Evolutionary conservation across 345 rosid genomes (phyloP).

Genomic region (Sapria himalayana): DNA sequence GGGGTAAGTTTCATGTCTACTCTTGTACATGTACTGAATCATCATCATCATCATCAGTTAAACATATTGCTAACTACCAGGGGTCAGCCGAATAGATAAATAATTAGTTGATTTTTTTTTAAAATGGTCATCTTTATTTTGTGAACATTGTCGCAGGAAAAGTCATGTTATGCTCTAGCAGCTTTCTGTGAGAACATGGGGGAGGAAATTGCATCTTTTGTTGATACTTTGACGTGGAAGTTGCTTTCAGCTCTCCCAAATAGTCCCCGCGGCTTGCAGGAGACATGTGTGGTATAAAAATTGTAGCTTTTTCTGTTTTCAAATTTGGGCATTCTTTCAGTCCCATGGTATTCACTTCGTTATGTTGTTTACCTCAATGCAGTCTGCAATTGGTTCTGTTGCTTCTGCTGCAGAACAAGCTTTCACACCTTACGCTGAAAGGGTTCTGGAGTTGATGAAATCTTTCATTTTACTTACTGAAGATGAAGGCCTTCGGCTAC

Average conservation of each 20-base stretch:
- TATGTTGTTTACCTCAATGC: conserved; percentile 13
- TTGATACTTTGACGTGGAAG: conserved; percentile 83
- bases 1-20: no score
- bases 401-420: conserved; percentile 98
- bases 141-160: conserved; percentile 79
- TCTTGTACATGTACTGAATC: no score
- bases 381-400: conserved; percentile 97
- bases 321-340: background rate
- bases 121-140: conserved; percentile 5
- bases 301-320: no score
- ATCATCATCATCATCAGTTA: no score
- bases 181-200: conserved; percentile 99
- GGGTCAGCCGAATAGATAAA: no score
- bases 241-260: conserved; percentile 61
- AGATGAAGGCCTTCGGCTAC: conserved; percentile 81
- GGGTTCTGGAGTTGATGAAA: conserved; percentile 76
- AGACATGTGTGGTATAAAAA: conserved; percentile 82
- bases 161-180: conserved; percentile 95
- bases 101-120: background rate
- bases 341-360: background rate
- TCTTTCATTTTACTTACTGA: conserved; percentile 75
- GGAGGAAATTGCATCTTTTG: conserved; percentile 72
- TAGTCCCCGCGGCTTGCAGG: conserved; percentile 85
- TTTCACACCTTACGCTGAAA: conserved; percentile 87
- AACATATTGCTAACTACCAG: no score